Conservation (phyloP, 2,329 filamentous ascomycete genomes). For the Scopulariopsis brevicaulis region DNA sequence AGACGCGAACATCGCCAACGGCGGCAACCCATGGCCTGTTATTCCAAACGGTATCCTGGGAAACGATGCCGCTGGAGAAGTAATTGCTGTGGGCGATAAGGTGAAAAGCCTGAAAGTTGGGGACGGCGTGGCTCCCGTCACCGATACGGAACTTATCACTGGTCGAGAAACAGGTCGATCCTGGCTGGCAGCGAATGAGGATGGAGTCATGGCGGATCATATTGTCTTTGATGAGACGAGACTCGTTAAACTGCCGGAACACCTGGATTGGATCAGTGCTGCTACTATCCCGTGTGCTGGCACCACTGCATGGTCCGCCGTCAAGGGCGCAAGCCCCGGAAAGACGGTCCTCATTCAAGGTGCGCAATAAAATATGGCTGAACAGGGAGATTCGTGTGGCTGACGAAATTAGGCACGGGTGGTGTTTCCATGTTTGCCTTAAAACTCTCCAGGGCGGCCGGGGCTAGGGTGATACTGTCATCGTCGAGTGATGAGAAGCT, state of each 20-base stretch:
- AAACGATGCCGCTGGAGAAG: conserved; percentile 28
- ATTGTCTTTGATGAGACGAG: conserved; percentile 26
- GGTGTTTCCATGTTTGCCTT: background rate
- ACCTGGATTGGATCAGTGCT: conserved; percentile 23
- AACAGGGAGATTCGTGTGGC: background rate
- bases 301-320: conserved; percentile 29
- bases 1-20: conserved; percentile 23
- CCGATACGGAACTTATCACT: background rate
- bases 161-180: conserved; percentile 4
- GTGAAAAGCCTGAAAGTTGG: background rate
- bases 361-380: background rate
- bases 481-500: conserved; percentile 24
- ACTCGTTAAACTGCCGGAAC: conserved; percentile 20
- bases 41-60: conserved; percentile 18
- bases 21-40: conserved; percentile 27
- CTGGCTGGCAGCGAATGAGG: conserved; percentile 30
- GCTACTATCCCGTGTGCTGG: conserved; percentile 29
- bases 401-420: background rate
- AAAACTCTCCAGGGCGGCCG: conserved; percentile 15
- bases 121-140: background rate
- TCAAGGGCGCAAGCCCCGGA: conserved; percentile 9
- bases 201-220: conserved; percentile 27
- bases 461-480: conserved; percentile 21
- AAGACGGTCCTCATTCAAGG: background rate
- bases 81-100: conserved; percentile 21